Evolutionary conservation across 768 basidiomycete species (phyloP).

Genomic region (Trametes coccinea): DNA sequence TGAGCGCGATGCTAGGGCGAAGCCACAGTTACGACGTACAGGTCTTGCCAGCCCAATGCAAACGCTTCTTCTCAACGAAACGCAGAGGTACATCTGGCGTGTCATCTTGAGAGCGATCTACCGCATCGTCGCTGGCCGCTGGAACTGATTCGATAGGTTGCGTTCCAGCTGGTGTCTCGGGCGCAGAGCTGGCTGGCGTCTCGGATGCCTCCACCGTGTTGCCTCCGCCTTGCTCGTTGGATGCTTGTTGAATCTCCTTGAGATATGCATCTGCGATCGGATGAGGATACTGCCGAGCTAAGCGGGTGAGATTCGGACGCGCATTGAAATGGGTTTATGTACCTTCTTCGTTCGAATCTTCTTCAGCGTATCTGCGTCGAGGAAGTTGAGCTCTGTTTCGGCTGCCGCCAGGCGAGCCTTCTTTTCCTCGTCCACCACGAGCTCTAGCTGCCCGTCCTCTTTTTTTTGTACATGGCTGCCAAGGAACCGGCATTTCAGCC

Average conservation of each 20-base stretch:
- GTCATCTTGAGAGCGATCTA: slow-evolving; percentile 42
- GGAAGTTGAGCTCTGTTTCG: slow-evolving; percentile 69
- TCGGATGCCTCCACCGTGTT: slow-evolving; percentile 1
- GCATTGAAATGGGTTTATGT: slow-evolving; percentile 7
- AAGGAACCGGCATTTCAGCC: slow-evolving; percentile 90
- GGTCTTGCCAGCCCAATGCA: slow-evolving; percentile 85
- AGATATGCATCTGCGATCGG: slow-evolving; percentile 67
- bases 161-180: neutral
- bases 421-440: slow-evolving; percentile 60
- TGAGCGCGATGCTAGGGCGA: neutral
- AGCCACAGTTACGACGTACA: slow-evolving; percentile 46
- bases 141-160: neutral
- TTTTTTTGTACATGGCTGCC: slow-evolving; percentile 66
- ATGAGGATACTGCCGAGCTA: slow-evolving; percentile 53
- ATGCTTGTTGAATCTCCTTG: slow-evolving; percentile 45
- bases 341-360: slow-evolving; percentile 71
- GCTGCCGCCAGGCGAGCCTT: slow-evolving; percentile 48
- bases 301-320: neutral
- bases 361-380: slow-evolving; percentile 58
- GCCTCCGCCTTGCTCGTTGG: slow-evolving; percentile 18
- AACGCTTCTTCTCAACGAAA: slow-evolving; percentile 80
- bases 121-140: slow-evolving; percentile 13
- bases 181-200: neutral
- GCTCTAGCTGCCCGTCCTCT: slow-evolving; percentile 43
- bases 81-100: slow-evolving; percentile 70